phyloP scores from a whole-genome alignment of 2,329 filamentous ascomycete species.

The Fusarium pseudocircinatum region DNA sequence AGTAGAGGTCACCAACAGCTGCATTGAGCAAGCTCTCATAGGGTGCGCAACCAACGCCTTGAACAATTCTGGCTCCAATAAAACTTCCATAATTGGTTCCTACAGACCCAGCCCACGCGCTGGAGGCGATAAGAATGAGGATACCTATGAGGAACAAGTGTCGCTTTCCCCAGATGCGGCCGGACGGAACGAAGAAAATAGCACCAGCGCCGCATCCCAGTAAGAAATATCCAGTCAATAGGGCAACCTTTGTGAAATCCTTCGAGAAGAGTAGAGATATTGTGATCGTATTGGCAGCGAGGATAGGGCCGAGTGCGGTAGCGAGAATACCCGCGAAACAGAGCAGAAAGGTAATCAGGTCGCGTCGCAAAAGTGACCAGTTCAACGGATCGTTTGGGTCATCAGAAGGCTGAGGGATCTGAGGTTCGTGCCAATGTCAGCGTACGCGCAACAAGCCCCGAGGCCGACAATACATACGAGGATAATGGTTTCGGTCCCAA shows the following conservation, averaged over 20 bases:
- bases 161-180: conserved; percentile 90
- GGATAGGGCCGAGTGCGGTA: conserved; percentile 83
- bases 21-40: conserved; percentile 93
- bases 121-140: conserved; percentile 76
- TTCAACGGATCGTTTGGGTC: conserved; percentile 88
- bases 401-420: conserved; percentile 84
- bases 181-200: conserved; percentile 86
- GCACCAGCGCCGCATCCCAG: conserved; percentile 84
- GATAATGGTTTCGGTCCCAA: conserved; percentile 74
- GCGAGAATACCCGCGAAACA: conserved; percentile 85
- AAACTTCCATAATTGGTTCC: conserved; percentile 76
- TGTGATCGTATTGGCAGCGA: conserved; percentile 87
- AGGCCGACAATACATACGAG: conserved; percentile 68
- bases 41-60: conserved; percentile 86
- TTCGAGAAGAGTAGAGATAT: conserved; percentile 72
- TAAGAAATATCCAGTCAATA: conserved; percentile 88
- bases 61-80: conserved; percentile 81
- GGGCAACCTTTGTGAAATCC: conserved; percentile 78
- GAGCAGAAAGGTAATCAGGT: conserved; percentile 80
- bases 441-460: not conserved
- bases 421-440: conserved; percentile 19
- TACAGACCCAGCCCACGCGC: conserved; percentile 79
- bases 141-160: conserved; percentile 86
- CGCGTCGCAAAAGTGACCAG: conserved; percentile 88
- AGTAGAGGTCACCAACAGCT: conserved; percentile 88